Conservation (phyloP, 352 stramenopile species). For the Labyrinthula sp. region DNA sequence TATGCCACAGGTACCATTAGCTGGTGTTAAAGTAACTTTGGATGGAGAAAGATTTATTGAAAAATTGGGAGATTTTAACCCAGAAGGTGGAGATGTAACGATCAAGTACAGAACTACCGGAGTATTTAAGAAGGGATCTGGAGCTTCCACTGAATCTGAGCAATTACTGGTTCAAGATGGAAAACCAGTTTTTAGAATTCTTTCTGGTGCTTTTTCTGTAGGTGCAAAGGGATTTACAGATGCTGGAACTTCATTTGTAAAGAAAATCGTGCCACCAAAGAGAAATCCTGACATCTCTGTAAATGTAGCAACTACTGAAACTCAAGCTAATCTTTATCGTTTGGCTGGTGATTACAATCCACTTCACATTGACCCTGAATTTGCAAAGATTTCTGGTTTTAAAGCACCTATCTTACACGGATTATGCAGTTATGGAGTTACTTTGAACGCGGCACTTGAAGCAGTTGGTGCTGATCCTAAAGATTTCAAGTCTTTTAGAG, state of each 20-base stretch:
- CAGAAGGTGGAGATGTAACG: slow-evolving; percentile 39
- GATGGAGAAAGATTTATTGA: slow-evolving; percentile 60
- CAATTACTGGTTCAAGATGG: slow-evolving; percentile 47
- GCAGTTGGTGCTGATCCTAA: slow-evolving; percentile 44
- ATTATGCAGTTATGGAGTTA: slow-evolving; percentile 67
- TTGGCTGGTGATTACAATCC: slow-evolving; percentile 80
- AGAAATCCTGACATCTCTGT: slow-evolving; percentile 44
- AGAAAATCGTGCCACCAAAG: slow-evolving; percentile 49
- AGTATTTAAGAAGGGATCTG: slow-evolving; percentile 51
- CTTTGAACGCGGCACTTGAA: slow-evolving; percentile 50
- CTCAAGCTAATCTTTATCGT: slow-evolving; percentile 61
- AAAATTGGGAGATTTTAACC: slow-evolving; percentile 47
- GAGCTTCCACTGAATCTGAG: slow-evolving; percentile 56
- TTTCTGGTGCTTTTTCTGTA: slow-evolving; percentile 54
- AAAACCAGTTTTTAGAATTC: slow-evolving; percentile 41
- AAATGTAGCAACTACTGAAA: slow-evolving; percentile 41
- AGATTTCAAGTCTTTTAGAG: slow-evolving; percentile 56
- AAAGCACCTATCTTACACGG: slow-evolving; percentile 70
- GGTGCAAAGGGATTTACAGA: slow-evolving; percentile 49
- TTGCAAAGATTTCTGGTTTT: slow-evolving; percentile 49
- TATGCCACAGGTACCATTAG: slow-evolving; percentile 42
- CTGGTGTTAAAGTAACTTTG: slow-evolving; percentile 47
- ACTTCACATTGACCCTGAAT: slow-evolving; percentile 67
- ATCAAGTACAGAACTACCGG: slow-evolving; percentile 49
- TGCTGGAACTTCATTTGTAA: slow-evolving; percentile 43